phyloP scores from a whole-genome alignment of 1,284 basidiomycete genomes.

The Trichosporon asahii region DNA sequence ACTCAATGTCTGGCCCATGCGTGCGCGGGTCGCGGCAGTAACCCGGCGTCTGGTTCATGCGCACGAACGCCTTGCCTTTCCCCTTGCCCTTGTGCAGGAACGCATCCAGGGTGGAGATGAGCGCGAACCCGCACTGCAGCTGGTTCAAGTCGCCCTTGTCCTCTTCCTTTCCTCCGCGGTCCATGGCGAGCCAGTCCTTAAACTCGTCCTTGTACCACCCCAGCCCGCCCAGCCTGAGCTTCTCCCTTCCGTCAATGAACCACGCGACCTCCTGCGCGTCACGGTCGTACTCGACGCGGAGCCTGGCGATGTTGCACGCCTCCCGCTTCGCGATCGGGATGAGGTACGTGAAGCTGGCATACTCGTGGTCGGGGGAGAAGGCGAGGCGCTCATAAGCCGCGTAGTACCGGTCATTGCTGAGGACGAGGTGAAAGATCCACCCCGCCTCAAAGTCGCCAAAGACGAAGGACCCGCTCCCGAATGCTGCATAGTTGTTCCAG shows the following conservation, averaged over 20 bases:
- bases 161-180: not conserved
- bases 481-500: not conserved
- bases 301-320: not conserved
- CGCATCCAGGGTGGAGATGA: not conserved
- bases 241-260: not conserved
- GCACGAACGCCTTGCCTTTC: not conserved
- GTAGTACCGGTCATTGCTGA: not conserved
- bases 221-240: not conserved
- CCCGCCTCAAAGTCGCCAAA: not conserved
- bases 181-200: not conserved
- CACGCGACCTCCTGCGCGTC: not conserved
- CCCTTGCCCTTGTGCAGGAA: not conserved
- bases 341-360: not conserved
- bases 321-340: not conserved
- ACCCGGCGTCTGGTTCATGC: not conserved
- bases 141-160: not conserved
- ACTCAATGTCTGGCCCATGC: not conserved
- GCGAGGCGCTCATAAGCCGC: not conserved
- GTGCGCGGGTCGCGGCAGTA: not conserved
- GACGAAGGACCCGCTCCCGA: not conserved
- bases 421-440: not conserved
- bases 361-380: not conserved
- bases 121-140: not conserved
- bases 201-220: not conserved
- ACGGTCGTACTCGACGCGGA: not conserved